Conservation (phyloP, 169 alveolate genomes). For the Eimeria sp. region DNA sequence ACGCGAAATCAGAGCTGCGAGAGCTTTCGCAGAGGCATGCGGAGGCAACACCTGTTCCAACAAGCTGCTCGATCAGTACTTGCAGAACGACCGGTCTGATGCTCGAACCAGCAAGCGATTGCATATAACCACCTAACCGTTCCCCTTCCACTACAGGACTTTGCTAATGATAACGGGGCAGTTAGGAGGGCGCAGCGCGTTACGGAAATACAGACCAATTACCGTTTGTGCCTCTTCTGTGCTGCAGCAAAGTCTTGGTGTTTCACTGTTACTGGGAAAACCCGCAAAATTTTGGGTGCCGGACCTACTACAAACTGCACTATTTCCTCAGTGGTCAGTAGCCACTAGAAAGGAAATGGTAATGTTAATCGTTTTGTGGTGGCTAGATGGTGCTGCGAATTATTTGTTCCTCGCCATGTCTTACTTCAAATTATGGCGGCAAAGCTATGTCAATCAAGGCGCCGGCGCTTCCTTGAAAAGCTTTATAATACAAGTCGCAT, state of each 20-base stretch:
- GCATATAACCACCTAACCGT: too few relatives aligned
- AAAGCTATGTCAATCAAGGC: background rate
- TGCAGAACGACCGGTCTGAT: conserved; percentile 53
- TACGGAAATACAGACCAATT: background rate
- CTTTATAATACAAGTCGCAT: background rate
- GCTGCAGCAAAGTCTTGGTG: conserved; percentile 89
- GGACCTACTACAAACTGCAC: conserved; percentile 79
- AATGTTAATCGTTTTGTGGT: background rate
- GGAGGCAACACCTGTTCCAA: conserved; percentile 51
- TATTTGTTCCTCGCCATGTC: background rate
- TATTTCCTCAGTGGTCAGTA: conserved; percentile 80
- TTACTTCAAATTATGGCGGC: background rate
- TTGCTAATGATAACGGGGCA: background rate
- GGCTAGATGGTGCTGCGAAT: background rate
- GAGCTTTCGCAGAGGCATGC: conserved; percentile 46
- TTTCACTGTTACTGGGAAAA: conserved; percentile 91
- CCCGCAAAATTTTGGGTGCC: conserved; percentile 71
- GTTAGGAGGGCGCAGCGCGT: background rate
- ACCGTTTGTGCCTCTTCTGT: background rate
- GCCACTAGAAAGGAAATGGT: background rate
- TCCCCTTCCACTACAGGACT: background rate
- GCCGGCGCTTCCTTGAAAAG: background rate
- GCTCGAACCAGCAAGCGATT: background rate
- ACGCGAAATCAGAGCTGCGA: conserved; percentile 14
- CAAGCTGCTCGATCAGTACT: conserved; percentile 23